phyloP scores from a whole-genome alignment of 129 eudicot genomes.

The Artemisia argyi region DNA sequence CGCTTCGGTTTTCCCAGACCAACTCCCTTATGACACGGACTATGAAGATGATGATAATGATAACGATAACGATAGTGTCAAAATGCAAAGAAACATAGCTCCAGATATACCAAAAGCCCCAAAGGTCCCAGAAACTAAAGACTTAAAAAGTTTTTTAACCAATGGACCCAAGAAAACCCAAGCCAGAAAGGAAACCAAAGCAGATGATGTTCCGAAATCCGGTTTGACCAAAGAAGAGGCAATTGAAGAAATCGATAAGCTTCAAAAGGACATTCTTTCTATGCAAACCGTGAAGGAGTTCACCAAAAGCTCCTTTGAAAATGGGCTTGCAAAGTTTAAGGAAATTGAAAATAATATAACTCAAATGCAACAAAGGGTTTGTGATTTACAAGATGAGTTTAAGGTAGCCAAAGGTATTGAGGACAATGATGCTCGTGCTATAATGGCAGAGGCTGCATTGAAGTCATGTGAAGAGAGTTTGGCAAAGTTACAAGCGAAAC shows the following conservation, averaged over 20 bases:
- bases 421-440: conserved; percentile 80
- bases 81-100: conserved; percentile 23
- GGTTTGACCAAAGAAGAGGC: conserved; percentile 71
- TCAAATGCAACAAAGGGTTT: conserved; percentile 62
- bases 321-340: conserved; percentile 58
- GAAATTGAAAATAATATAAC: conserved; percentile 62
- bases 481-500: conserved; percentile 62
- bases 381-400: conserved; percentile 75
- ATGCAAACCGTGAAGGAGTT: conserved; percentile 90
- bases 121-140: conserved; percentile 45
- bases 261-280: conserved; percentile 70
- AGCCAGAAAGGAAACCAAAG: conserved; percentile 29
- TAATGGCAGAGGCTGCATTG: conserved; percentile 85
- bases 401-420: conserved; percentile 53
- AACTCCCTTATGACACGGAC: conserved; percentile 56
- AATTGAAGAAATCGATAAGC: conserved; percentile 64
- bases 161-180: conserved; percentile 38
- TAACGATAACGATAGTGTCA: conserved; percentile 14
- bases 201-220: conserved; percentile 35
- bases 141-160: conserved; percentile 41
- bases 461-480: conserved; percentile 79
- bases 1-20: conserved; percentile 83
- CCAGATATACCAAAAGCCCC: conserved; percentile 51
- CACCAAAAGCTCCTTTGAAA: conserved; percentile 80
- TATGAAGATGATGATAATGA: conserved; percentile 57